These are phyloP conservation scores for Huntiella moniliformis DNA, from an alignment of 2,329 filamentous ascomycete genomes.

Conservation along the genomic window DNA sequence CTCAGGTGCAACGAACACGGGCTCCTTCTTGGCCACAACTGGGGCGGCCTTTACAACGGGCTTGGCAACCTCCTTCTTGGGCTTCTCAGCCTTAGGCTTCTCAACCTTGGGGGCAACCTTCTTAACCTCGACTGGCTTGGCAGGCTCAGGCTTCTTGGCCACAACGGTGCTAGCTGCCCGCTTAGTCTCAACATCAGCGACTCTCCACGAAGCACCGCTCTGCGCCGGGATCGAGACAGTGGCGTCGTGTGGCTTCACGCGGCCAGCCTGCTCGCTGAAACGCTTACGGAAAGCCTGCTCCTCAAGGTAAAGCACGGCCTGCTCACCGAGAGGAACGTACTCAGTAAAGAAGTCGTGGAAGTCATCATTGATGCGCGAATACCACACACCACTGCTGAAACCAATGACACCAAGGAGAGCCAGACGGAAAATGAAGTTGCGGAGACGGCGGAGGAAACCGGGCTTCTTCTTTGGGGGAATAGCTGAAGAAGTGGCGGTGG, in stretches of 20 bases:
- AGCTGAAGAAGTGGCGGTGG: conserved; percentile 12
- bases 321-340: conserved; percentile 85
- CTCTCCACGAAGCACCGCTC: conserved; percentile 68
- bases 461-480: conserved; percentile 28
- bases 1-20: conserved; percentile 35
- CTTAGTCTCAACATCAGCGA: conserved; percentile 43
- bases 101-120: conserved; percentile 17
- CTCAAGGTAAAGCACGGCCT: conserved; percentile 86
- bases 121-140: conserved; percentile 15
- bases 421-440: conserved; percentile 59
- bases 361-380: conserved; percentile 84
- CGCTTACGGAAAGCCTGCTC: conserved; percentile 82
- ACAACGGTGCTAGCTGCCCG: conserved; percentile 38
- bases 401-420: conserved; percentile 57
- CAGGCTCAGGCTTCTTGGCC: conserved; percentile 17
- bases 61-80: conserved; percentile 16
- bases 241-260: conserved; percentile 37
- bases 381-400: conserved; percentile 79
- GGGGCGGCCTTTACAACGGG: conserved; percentile 16
- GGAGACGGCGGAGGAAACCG: conserved; percentile 52
- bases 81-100: conserved; percentile 14
- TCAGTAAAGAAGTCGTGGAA: conserved; percentile 99
- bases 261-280: conserved; percentile 41
- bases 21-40: conserved; percentile 13
- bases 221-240: conserved; percentile 69